Base-by-base conservation (phyloP, 306 rosid genomes). In the Cucurbita argyrosperma region DNA sequence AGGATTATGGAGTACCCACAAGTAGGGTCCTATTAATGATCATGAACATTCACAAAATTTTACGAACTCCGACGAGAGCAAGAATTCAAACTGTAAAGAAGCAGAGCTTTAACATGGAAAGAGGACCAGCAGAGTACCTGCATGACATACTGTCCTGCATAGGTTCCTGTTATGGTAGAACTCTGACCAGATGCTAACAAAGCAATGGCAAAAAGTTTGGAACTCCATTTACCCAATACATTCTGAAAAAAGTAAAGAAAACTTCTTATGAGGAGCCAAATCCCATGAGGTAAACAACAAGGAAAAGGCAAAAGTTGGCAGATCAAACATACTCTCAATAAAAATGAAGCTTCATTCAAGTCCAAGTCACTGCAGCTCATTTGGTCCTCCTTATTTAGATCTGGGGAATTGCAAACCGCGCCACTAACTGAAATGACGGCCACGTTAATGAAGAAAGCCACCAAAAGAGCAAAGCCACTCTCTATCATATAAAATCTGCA, bases 61-160 rank as follows among this genome's bases (percentile, higher is more conserved):
- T 18, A 3, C 15, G 19, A 18, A 42, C 54, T 13, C 4, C 40
- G 52, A 10, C 4, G 16, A 18, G 38, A 40, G 56, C 56, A 9
- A 18, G 14, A 57, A 39, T 42, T 39, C 37, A 5, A 43, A 73
- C 18, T 18, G 8, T 38, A 6, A 54, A 40, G 64, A 54, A 73
- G 19, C 47, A 56, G 53, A 38, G 15, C 76, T 39, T 23, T 39
- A 42, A 40, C 64, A 43, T 10, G 19, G 38, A 42, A 73, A 42
- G 37, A 15, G 13, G 8, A 46, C 4, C 23, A 76, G 51, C 9
- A 79, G 42, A 13, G 38, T 86, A 90, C 99, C 97, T 94, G 99
- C 99, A 94, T 94, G 78, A 94, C 96, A 78, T 91, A 94, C 79
- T 94, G 99, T 57, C 99, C 99, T 8, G 99, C 99, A 80, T 94